Evolutionary conservation across 2,329 filamentous ascomycete species (phyloP).

Genomic region (Alternaria sp.): DNA sequence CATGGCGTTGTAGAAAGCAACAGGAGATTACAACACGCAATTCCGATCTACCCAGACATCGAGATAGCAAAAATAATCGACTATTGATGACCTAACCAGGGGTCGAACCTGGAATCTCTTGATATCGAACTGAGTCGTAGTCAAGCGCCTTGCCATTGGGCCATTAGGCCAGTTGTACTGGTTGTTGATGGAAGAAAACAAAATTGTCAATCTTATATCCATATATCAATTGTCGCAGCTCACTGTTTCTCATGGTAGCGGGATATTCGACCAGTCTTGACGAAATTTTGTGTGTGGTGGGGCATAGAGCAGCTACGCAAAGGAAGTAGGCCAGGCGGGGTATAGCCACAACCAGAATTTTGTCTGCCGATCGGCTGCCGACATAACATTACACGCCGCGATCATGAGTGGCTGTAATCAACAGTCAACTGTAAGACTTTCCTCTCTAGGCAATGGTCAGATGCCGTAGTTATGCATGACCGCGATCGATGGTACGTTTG

Average conservation of each 20-base stretch:
- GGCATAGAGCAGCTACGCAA: background rate
- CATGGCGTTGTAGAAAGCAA: too few species aligned
- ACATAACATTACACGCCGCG: background rate
- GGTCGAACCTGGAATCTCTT: constrained; percentile 41
- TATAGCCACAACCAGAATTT: background rate
- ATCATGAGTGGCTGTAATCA: background rate
- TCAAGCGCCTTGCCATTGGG: constrained; percentile 68
- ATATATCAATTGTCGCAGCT: too few species aligned
- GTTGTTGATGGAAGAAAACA: background rate
- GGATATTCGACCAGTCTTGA: background rate
- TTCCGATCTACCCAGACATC: too few species aligned
- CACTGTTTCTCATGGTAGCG: too few species aligned
- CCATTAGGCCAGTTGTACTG: constrained; percentile 48
- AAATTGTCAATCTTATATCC: background rate
- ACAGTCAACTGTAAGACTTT: background rate
- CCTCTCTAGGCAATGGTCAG: background rate
- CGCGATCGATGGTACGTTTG: background rate
- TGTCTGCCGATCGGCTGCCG: background rate
- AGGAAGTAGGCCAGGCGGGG: background rate
- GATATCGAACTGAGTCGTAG: constrained; percentile 54
- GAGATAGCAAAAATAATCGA: too few species aligned
- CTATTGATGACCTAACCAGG: too few species aligned
- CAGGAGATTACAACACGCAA: too few species aligned
- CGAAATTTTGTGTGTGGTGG: background rate
- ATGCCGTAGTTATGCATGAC: background rate